A percentile compares a stretch with the other conserved stretches of the same genome.
These are phyloP conservation scores for Lupinus albus DNA, from an alignment of 306 rosid genomes.

Conservation along the genomic window DNA sequence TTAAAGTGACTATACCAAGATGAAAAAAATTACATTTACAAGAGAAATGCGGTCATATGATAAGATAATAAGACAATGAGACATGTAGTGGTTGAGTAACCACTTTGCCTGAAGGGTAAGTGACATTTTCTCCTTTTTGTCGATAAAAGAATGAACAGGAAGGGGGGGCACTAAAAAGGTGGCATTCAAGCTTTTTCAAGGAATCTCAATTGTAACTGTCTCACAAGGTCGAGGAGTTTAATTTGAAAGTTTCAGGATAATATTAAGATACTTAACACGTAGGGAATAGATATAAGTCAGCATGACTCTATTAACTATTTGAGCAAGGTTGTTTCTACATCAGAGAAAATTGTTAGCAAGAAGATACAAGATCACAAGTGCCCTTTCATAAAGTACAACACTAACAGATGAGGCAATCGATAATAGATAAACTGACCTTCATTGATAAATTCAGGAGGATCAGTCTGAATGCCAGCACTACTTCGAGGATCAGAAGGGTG, in stretches of 20 bases:
- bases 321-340: too few relatives aligned
- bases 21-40: slow-evolving; percentile 12
- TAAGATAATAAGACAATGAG: slow-evolving; percentile 18
- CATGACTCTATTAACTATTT: not conserved
- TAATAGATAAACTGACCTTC: slow-evolving; percentile 51
- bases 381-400: slow-evolving; percentile 23
- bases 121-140: not conserved
- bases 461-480: slow-evolving; percentile 51
- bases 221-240: not conserved
- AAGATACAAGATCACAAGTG: slow-evolving; percentile 21
- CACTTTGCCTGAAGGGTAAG: not conserved
- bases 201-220: slow-evolving; percentile 8
- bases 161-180: slow-evolving; percentile 1
- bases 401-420: slow-evolving; percentile 24
- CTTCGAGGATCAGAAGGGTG: slow-evolving; percentile 51
- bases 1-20: slow-evolving; percentile 10
- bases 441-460: slow-evolving; percentile 68
- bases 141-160: slow-evolving; percentile 5
- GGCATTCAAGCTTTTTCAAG: slow-evolving; percentile 24
- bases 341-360: not conserved
- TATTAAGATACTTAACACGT: slow-evolving; percentile 13
- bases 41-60: slow-evolving; percentile 1
- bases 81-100: slow-evolving; percentile 1
- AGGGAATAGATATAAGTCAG: not conserved
- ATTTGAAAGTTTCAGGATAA: slow-evolving; percentile 19